phyloP scores from a whole-genome alignment of 208 protist genomes.

The Leptomonas seymouri region DNA sequence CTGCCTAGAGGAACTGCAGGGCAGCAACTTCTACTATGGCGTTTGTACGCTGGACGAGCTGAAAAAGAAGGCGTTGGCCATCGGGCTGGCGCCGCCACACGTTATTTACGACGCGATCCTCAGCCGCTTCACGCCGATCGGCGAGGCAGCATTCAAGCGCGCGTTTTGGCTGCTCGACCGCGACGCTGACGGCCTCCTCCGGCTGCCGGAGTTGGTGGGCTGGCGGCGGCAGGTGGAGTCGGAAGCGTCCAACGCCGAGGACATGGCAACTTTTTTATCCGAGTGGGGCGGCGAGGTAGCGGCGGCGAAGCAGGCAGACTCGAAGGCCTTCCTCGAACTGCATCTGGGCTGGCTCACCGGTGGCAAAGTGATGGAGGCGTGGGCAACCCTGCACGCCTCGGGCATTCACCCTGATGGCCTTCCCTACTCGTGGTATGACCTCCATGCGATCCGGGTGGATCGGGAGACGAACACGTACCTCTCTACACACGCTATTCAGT shows the following conservation, averaged over 20 bases:
- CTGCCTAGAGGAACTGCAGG: constrained; percentile 46
- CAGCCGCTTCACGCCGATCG: constrained; percentile 53
- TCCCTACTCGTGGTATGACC: constrained; percentile 84
- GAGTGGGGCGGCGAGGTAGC: constrained; percentile 24
- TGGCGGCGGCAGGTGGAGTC: constrained; percentile 66
- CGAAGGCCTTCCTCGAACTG: constrained; percentile 41
- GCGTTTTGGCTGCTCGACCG: constrained; percentile 89
- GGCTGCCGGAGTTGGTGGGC: constrained; percentile 57
- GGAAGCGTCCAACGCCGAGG: constrained; percentile 33
- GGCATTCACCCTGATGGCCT: constrained; percentile 71
- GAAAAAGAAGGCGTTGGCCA: constrained; percentile 34
- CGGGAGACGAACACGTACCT: constrained; percentile 81
- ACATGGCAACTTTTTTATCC: constrained; percentile 38
- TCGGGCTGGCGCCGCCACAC: constrained; percentile 69
- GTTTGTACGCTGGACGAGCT: constrained; percentile 39
- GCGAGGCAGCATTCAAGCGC: constrained; percentile 56
- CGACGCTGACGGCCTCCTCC: constrained; percentile 70
- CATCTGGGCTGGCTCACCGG: constrained; percentile 47
- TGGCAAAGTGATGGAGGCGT: constrained; percentile 50
- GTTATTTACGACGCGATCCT: constrained; percentile 71
- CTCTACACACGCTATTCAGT: constrained; percentile 74
- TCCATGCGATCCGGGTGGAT: constrained; percentile 63
- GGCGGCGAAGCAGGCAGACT: constrained; percentile 20
- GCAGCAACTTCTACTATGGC: constrained; percentile 76
- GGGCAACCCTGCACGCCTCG: constrained; percentile 75